Percentiles rank a stretch among this genome's conserved stretches.
Conservation (phyloP, 78 protist species). For the Guillardia theta region DNA sequence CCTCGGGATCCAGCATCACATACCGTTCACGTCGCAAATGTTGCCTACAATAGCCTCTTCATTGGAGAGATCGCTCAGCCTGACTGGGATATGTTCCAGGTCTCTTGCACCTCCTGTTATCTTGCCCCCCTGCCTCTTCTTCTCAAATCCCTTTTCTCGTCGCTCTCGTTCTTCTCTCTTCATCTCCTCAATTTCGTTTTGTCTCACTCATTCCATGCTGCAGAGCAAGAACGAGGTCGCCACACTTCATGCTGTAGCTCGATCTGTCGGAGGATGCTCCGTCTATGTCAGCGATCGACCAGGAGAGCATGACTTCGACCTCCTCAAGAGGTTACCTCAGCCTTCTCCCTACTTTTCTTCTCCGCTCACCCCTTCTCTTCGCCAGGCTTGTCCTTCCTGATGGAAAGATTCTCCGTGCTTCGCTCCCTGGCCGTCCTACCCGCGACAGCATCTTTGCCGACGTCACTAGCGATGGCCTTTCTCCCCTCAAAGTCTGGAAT, state of each 20-base stretch:
- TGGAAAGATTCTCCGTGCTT: background rate
- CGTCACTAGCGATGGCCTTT: slow-evolving; percentile 14
- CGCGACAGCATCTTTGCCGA: slow-evolving; percentile 34
- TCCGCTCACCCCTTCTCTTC: no score
- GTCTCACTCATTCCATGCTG: background rate
- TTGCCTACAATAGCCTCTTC: slow-evolving; percentile 37
- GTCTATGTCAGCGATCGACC: slow-evolving; percentile 33
- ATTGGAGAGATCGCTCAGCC: slow-evolving; percentile 1
- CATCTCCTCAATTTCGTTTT: background rate
- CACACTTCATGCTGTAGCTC: slow-evolving; percentile 23
- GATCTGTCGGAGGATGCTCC: slow-evolving; percentile 42
- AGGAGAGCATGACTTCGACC: background rate
- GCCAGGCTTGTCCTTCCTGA: slow-evolving; percentile 49
- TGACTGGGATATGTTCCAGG: slow-evolving; percentile 51
- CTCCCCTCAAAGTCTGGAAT: slow-evolving; percentile 36
- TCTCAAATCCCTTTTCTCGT: background rate
- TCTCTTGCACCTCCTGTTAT: background rate
- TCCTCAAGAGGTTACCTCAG: background rate
- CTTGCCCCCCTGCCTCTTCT: background rate
- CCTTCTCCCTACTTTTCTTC: background rate
- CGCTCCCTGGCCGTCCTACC: slow-evolving; percentile 34
- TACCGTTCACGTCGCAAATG: background rate
- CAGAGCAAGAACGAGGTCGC: background rate
- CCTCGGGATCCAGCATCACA: background rate
- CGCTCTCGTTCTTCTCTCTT: background rate